Evolutionary conservation across 352 stramenopile species (phyloP).

Genomic region (Phytopythium boreale): DNA sequence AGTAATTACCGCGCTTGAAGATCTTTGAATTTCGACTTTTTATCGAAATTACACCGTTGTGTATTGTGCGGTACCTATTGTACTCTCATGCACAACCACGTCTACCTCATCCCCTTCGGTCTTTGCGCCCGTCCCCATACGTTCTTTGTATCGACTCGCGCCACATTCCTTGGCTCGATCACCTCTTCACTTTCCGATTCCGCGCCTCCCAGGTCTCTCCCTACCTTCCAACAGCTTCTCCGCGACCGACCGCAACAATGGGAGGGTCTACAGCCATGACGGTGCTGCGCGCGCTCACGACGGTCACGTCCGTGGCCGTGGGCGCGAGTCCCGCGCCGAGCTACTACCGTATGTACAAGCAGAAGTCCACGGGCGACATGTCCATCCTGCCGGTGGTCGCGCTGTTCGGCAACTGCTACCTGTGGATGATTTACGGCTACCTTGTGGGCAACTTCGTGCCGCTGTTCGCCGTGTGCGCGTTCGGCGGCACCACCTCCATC

Average conservation of each 20-base stretch:
- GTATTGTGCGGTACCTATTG: too few relatives aligned
- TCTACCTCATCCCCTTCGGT: too few relatives aligned
- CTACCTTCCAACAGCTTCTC: slow-evolving; percentile 5
- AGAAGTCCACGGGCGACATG: slow-evolving; percentile 23
- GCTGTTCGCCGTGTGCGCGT: slow-evolving; percentile 24
- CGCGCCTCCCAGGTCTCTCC: not conserved
- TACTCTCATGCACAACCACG: too few relatives aligned
- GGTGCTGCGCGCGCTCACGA: slow-evolving; percentile 29
- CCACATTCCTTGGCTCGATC: too few relatives aligned
- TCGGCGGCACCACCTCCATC: slow-evolving; percentile 20
- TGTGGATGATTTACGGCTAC: slow-evolving; percentile 41
- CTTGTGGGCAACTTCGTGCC: slow-evolving; percentile 29
- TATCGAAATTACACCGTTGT: too few relatives aligned
- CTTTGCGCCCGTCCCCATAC: too few relatives aligned
- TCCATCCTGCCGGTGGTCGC: slow-evolving; percentile 27
- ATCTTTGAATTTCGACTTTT: too few relatives aligned
- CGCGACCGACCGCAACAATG: slow-evolving; percentile 8
- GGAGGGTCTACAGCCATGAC: slow-evolving; percentile 4
- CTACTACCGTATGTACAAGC: slow-evolving; percentile 31
- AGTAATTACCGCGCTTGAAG: too few relatives aligned
- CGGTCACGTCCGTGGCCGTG: slow-evolving; percentile 21
- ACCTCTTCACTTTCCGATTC: not conserved
- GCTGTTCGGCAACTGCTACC: slow-evolving; percentile 34
- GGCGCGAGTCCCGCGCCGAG: slow-evolving; percentile 26
- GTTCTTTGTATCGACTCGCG: too few relatives aligned